Evolutionary conservation across 306 rosid species (phyloP).

Genomic region (Canavalia ensiformis): DNA sequence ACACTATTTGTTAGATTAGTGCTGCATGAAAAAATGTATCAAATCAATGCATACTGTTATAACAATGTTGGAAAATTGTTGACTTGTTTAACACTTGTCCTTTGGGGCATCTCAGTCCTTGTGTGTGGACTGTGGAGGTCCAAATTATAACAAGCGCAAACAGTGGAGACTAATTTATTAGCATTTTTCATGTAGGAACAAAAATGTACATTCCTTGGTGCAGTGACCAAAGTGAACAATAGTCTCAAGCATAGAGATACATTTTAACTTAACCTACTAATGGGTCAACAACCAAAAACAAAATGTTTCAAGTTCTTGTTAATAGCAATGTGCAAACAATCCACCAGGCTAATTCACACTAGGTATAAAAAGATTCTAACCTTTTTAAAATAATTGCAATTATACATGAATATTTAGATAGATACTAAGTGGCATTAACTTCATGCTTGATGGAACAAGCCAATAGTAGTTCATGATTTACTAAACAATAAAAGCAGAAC

Average conservation of each 20-base stretch:
- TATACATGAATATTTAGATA: background rate
- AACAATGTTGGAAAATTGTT: background rate
- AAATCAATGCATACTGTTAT: background rate
- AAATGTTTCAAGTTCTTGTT: background rate
- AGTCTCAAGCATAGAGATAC: background rate
- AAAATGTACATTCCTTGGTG: background rate
- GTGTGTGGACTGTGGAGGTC: background rate
- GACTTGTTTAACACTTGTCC: background rate
- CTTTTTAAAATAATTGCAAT: constrained; percentile 14
- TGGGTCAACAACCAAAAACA: background rate
- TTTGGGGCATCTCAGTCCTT: background rate
- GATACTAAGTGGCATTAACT: background rate
- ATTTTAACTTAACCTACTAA: background rate
- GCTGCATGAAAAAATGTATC: background rate
- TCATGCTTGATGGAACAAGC: background rate
- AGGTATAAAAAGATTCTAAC: background rate
- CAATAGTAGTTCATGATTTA: background rate
- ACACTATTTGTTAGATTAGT: background rate
- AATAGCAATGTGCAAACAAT: background rate
- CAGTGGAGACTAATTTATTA: background rate
- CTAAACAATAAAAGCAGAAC: background rate
- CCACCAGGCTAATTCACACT: constrained; percentile 29
- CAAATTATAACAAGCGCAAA: background rate
- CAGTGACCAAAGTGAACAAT: background rate
- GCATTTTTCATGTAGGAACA: background rate